Base-by-base conservation (phyloP, 352 stramenopile species). In the Pythium rishiriense region DNA sequence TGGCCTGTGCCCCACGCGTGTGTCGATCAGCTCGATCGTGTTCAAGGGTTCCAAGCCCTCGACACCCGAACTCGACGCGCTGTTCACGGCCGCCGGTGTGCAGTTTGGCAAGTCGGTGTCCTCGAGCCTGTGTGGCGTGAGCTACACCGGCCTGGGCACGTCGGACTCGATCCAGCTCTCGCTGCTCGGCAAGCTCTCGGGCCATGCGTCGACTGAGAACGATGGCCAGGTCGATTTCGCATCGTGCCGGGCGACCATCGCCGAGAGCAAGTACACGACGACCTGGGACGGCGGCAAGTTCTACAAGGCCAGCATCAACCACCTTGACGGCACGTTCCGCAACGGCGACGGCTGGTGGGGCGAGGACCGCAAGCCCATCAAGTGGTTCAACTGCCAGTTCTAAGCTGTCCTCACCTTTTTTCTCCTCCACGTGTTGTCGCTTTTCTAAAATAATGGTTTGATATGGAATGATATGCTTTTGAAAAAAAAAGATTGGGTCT, bases 351-450 rank as follows among this genome's bases (percentile, higher is more conserved):
- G 71, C 14, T 63, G 58, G 58, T 79, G 65, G 68, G 74, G 72
- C 26, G 53, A 72, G 46, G 69, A 75, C 35, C 64, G 72, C 46
- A 78, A 82, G 68, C 74, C 74, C 1, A 54, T 78, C 45, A 78
- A 79, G 62, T 82, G 74, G 74, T 66, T 82, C 31, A 62, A 79
- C 50, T 82, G 72, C 53, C 59, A 70, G 53, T 79, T 82, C 22
- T 77, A 58, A 62, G 19, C 37, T 43, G 37, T 43, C 9, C 3
- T 19, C 37, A 43, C 37, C 3, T 24, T 11, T 19, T 29, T 35
- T 35, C 10, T 35, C 31, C 5, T 35, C 31, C 31, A 35, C 10
- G 31, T 35, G 5, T 35, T 35, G 10, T n/a, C 31, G 31, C 10
- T 35, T 35, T 35, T 35, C 10, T 5, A 43, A 17, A 43, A n/a